Percentiles rank a stretch among this genome's conserved stretches.
phyloP scores from a whole-genome alignment of 345 rosid species.

The Hirschfeldia incana region DNA sequence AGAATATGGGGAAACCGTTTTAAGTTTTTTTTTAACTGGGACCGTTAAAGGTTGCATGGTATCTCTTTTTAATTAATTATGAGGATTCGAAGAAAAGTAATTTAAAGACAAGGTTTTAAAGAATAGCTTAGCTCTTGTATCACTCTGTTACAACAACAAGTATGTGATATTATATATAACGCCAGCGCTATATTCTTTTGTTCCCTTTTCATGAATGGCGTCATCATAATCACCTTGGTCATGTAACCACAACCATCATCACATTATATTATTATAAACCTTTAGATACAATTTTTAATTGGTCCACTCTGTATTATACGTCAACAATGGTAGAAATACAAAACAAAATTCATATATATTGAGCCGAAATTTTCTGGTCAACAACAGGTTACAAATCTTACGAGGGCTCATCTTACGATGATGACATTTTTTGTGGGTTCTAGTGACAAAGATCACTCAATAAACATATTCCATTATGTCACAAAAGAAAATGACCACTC shows the following conservation, averaged over 20 bases:
- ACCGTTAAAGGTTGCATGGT: no score
- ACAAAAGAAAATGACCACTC: neutral
- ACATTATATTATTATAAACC: neutral
- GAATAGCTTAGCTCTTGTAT: no score
- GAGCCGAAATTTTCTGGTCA: constrained; percentile 17
- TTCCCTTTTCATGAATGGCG: constrained; percentile 34
- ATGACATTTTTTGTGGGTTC: neutral
- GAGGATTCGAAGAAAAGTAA: no score
- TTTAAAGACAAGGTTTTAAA: no score
- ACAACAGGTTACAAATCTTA: neutral
- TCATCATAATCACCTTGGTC: constrained; percentile 29
- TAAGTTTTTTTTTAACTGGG: no score
- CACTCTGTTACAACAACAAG: no score
- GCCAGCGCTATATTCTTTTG: neutral
- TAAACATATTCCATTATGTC: constrained; percentile 10
- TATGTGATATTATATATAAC: no score
- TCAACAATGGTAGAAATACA: neutral
- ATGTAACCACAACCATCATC: constrained; percentile 24
- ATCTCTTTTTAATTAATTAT: no score
- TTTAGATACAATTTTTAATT: constrained; percentile 24
- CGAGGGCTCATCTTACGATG: neutral
- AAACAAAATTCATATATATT: constrained; percentile 6
- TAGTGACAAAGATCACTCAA: neutral
- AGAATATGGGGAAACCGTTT: no score
- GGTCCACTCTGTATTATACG: constrained; percentile 17